phyloP scores from a whole-genome alignment of 768 basidiomycete genomes.

The button mushroom (Agaricus bisporus) region DNA sequence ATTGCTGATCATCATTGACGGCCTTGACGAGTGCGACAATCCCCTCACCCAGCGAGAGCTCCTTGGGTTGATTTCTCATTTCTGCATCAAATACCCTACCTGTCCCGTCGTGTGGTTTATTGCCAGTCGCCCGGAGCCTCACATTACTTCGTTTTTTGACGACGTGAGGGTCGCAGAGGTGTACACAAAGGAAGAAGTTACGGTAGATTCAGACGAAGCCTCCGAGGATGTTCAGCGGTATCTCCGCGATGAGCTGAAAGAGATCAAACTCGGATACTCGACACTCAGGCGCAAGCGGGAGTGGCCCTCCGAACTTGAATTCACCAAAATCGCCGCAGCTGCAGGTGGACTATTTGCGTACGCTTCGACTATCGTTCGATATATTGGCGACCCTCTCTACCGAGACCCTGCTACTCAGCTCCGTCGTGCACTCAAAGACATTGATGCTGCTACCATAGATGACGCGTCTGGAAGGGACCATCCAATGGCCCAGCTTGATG shows the following conservation, averaged over 20 bases:
- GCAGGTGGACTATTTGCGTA: slow-evolving; percentile 22
- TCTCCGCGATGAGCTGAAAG: slow-evolving; percentile 3
- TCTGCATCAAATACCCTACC: background rate
- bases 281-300: background rate
- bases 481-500: background rate
- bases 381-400: slow-evolving; percentile 11
- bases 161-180: background rate
- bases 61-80: slow-evolving; percentile 7
- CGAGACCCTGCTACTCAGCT: background rate
- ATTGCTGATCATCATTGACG: background rate
- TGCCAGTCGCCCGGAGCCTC: slow-evolving; percentile 20
- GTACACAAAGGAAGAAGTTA: background rate
- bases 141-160: slow-evolving; percentile 13
- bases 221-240: slow-evolving; percentile 13
- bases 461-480: background rate
- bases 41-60: slow-evolving; percentile 11
- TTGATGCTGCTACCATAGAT: background rate
- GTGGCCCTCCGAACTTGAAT: slow-evolving; percentile 16
- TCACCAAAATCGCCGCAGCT: slow-evolving; percentile 13
- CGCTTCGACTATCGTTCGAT: slow-evolving; percentile 18
- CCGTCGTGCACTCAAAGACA: background rate
- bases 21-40: background rate
- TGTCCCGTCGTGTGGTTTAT: slow-evolving; percentile 20
- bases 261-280: slow-evolving; percentile 5
- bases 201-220: slow-evolving; percentile 9